A percentile compares a stretch with the other conserved stretches of the same genome.
Evolutionary conservation across 2,329 filamentous ascomycete genomes (phyloP).

Genomic region (Metarhizium humberi): DNA sequence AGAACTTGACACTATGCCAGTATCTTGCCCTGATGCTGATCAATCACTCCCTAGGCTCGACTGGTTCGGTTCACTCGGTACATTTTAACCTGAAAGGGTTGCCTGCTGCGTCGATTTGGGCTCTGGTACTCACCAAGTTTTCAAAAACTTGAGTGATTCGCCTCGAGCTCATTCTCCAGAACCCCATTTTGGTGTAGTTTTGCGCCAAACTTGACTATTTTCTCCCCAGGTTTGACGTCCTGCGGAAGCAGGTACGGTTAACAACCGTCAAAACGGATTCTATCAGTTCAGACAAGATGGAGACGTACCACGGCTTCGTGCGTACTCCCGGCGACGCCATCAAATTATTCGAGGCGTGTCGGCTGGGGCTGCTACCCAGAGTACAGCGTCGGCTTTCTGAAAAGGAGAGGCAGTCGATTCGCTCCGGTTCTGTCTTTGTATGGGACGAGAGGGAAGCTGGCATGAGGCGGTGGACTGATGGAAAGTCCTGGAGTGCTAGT

Average conservation of each 20-base stretch:
- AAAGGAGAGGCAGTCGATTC: conserved; percentile 93
- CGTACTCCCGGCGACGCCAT: conserved; percentile 95
- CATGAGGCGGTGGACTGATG: conserved; percentile 97
- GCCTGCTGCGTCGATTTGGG: not conserved
- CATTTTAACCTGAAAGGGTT: not conserved
- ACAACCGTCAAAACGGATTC: conserved; percentile 12
- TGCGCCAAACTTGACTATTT: not conserved
- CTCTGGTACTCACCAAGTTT: not conserved
- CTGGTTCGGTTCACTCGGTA: not conserved
- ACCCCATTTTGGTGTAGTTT: not conserved
- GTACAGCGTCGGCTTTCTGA: conserved; percentile 91
- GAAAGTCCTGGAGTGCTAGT: conserved; percentile 98
- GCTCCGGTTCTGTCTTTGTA: conserved; percentile 96
- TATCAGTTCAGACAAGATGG: conserved; percentile 51
- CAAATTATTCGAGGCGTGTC: conserved; percentile 95
- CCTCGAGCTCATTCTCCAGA: not conserved
- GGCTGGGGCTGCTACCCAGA: conserved; percentile 77
- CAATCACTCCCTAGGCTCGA: not conserved
- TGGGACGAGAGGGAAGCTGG: conserved; percentile 98
- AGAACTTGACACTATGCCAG: not conserved
- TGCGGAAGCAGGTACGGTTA: conserved; percentile 10
- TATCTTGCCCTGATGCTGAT: not conserved
- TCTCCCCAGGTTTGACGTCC: conserved; percentile 4
- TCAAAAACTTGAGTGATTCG: not conserved
- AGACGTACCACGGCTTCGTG: conserved; percentile 93